Conservation (phyloP, 1,284 basidiomycete species). For the Austroboletus rostrupii region DNA sequence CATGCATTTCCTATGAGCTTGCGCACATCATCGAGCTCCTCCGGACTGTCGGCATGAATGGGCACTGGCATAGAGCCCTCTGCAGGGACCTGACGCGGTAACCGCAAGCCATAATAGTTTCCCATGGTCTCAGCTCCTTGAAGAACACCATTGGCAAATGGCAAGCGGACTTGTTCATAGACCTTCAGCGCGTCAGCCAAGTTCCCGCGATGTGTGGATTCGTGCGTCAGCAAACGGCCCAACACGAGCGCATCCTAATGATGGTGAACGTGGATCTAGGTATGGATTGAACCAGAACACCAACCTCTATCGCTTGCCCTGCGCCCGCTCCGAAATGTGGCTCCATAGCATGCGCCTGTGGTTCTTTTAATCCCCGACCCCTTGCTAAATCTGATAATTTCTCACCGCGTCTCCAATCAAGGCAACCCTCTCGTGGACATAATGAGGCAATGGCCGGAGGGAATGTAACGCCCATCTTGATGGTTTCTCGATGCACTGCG, state of each 20-base stretch:
- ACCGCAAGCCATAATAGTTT: conserved; percentile 4
- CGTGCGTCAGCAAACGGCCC: conserved; percentile 20
- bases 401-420: conserved; percentile 36
- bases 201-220: conserved; percentile 16
- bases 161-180: conserved; percentile 31
- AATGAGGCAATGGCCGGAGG: conserved; percentile 29
- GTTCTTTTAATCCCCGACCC: not conserved
- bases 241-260: conserved; percentile 35
- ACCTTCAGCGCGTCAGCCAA: conserved; percentile 23
- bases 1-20: not conserved
- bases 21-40: conserved; percentile 10
- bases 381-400: not conserved
- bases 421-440: conserved; percentile 25
- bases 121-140: conserved; percentile 3
- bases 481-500: conserved; percentile 17
- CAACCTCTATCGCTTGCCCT: conserved; percentile 33
- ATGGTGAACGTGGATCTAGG: no score
- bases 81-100: not conserved
- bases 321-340: conserved; percentile 32
- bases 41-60: not conserved
- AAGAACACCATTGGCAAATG: conserved; percentile 19
- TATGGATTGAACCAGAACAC: not conserved
- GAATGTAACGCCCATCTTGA: conserved; percentile 32
- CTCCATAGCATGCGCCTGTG: conserved; percentile 31
- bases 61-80: not conserved